Evolutionary conservation across 2,329 filamentous ascomycete genomes (phyloP).

Genomic region (Fusarium penzigii): DNA sequence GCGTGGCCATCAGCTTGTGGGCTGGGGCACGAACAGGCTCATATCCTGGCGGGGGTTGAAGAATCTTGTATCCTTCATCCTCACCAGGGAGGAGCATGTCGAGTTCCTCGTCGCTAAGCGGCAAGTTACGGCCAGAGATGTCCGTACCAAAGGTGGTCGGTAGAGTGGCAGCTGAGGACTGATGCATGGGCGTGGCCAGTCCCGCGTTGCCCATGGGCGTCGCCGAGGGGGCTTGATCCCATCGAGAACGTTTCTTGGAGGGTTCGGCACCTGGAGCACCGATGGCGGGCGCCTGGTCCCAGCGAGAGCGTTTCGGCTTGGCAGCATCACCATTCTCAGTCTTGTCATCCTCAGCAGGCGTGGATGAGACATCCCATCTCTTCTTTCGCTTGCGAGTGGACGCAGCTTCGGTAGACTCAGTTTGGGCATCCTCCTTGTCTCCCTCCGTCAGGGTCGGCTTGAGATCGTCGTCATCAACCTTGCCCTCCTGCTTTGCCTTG

Average conservation of each 20-base stretch:
- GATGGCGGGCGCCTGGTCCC: conserved; percentile 77
- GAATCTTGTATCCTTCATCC: conserved; percentile 86
- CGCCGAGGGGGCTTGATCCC: conserved; percentile 86
- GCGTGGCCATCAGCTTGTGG: conserved; percentile 73
- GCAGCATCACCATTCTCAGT: conserved; percentile 52
- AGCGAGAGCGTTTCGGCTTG: conserved; percentile 77
- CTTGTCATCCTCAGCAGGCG: conserved; percentile 53
- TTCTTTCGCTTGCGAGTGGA: conserved; percentile 82
- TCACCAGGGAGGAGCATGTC: conserved; percentile 87
- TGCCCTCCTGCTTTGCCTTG: conserved; percentile 66
- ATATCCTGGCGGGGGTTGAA: conserved; percentile 89
- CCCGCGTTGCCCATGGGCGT: conserved; percentile 74
- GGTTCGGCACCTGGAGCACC: conserved; percentile 56
- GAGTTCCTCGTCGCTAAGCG: conserved; percentile 90
- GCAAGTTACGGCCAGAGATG: conserved; percentile 74
- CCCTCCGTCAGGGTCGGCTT: conserved; percentile 73
- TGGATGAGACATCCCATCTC: conserved; percentile 83
- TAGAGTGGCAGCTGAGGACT: conserved; percentile 56
- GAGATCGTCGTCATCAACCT: conserved; percentile 63
- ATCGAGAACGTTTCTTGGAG: conserved; percentile 78
- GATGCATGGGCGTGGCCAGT: conserved; percentile 77
- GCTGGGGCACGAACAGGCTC: conserved; percentile 77
- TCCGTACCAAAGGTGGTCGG: conserved; percentile 78
- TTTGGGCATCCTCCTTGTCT: conserved; percentile 73
- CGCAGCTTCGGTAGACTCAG: conserved; percentile 65